Evolutionary conservation across 352 stramenopile species (phyloP), one percentile per base, ranked within the genome.

Genomic region (Phytophthora ramorum): DNA sequence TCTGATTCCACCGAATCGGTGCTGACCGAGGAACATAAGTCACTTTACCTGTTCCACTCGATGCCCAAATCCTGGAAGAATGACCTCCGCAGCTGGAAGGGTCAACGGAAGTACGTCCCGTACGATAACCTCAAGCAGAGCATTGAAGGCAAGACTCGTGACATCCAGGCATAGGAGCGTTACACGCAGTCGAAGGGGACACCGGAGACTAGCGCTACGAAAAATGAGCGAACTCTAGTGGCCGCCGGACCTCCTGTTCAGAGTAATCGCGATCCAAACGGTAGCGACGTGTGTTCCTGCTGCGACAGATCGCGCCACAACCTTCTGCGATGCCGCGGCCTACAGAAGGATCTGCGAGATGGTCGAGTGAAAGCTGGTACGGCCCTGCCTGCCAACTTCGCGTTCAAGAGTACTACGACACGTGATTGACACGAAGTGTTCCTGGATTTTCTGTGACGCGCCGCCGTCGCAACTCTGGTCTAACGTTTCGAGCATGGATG

Each of bases 301-400:
- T 44, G 37, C 7, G 13, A 44, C 13, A 2, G 16, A 4, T 14
- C 37, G 4, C 37, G 16, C 12, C 37, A 44, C 37, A 19, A 44
- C 37, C 17, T 44, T 19, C 37, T 10, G 3, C 37, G 20, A 19
- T 44, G 16, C 37, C 37, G 37, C 8, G 37, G 37, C 16, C 37
- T 44, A 10, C 37, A 44, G 13, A 59, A 59, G 20, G 22, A 59
- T 7, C 52, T 59, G 13, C 40, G 24, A 28, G 38, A 59, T 44
- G 52, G 52, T 4, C 38, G 10, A 28, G 52, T 59, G 24, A 59
- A 48, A n/a, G 50, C 35, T 20, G 52, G 52, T 7, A 59, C 38
- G 3, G 40, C 51, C 0, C 38, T 61, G 10, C 48, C 48, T 14
- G 48, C 30, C 5, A 55, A 55, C 17, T 55, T 55, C 19, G 48